Conservation (phyloP, 2,329 filamentous ascomycete species). For the Proliferodiscus dingleyae region DNA sequence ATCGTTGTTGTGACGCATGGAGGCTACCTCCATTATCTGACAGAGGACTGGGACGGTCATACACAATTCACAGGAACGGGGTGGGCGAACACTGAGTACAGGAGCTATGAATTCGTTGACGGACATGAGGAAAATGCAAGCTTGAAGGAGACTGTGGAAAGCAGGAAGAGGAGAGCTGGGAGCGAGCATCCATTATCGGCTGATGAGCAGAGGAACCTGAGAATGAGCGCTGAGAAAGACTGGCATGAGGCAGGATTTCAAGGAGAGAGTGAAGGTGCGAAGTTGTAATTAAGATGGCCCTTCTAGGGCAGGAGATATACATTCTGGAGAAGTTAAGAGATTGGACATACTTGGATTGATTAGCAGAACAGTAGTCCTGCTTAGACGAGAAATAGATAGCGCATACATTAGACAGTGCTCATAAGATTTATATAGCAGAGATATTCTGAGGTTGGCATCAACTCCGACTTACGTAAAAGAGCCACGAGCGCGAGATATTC, state of each 20-base stretch:
- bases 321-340: no score
- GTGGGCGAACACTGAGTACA: slow-evolving; percentile 30
- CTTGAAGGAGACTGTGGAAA: slow-evolving; percentile 26
- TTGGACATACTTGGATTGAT: no score
- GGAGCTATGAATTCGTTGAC: slow-evolving; percentile 26
- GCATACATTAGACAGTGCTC: no score
- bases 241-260: slow-evolving; percentile 21
- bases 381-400: no score
- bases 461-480: no score
- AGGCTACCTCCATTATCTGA: slow-evolving; percentile 78
- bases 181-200: slow-evolving; percentile 17
- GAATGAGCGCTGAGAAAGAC: slow-evolving; percentile 16
- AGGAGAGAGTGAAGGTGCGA: slow-evolving; percentile 8
- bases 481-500: no score
- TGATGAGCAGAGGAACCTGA: slow-evolving; percentile 27
- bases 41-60: slow-evolving; percentile 67
- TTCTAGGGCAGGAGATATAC: no score
- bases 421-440: no score
- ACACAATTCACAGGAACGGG: slow-evolving; percentile 27
- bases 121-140: slow-evolving; percentile 17
- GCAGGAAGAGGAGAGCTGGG: slow-evolving; percentile 21
- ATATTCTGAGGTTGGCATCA: no score
- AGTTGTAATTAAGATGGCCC: slow-evolving; percentile 10
- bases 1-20: slow-evolving; percentile 78
- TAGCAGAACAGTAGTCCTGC: no score